phyloP scores from a whole-genome alignment of 306 rosid genomes.

The Inga leiocalycina region DNA sequence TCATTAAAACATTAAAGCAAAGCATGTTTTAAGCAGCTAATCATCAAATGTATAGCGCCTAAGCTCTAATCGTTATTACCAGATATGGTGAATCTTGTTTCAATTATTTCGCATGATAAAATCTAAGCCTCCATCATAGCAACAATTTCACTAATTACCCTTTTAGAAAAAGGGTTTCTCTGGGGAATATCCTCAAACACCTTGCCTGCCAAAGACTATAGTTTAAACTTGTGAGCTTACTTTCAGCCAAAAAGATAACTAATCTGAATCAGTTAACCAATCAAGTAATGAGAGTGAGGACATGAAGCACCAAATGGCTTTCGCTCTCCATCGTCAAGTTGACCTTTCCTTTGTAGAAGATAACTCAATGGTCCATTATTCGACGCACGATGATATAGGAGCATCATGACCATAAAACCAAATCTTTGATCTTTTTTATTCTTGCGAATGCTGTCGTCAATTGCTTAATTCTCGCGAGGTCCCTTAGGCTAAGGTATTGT shows the following conservation, averaged over 20 bases:
- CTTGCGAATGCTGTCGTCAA: conserved; percentile 1
- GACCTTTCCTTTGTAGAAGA: conserved; percentile 20
- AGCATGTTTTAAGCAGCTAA: conserved; percentile 22
- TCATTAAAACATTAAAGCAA: background rate
- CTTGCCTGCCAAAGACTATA: background rate
- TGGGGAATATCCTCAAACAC: conserved; percentile 17
- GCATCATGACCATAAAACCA: conserved; percentile 25
- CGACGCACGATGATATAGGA: conserved; percentile 25
- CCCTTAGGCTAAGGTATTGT: background rate
- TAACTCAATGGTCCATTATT: conserved; percentile 35
- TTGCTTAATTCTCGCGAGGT: conserved; percentile 4
- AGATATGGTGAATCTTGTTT: conserved; percentile 19
- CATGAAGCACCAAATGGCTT: conserved; percentile 17
- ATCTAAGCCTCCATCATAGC: background rate
- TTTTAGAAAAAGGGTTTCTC: background rate
- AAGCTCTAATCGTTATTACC: background rate
- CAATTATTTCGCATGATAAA: conserved; percentile 14
- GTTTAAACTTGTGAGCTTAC: background rate
- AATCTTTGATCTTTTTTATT: conserved; percentile 7
- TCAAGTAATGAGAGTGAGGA: conserved; percentile 7
- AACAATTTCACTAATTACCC: background rate
- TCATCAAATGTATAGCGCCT: background rate
- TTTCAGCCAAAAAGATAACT: background rate
- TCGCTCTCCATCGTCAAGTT: conserved; percentile 25
- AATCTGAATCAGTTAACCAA: conserved; percentile 4